Conservation (phyloP, 768 basidiomycete species). For the Tremella yokohamensis region DNA sequence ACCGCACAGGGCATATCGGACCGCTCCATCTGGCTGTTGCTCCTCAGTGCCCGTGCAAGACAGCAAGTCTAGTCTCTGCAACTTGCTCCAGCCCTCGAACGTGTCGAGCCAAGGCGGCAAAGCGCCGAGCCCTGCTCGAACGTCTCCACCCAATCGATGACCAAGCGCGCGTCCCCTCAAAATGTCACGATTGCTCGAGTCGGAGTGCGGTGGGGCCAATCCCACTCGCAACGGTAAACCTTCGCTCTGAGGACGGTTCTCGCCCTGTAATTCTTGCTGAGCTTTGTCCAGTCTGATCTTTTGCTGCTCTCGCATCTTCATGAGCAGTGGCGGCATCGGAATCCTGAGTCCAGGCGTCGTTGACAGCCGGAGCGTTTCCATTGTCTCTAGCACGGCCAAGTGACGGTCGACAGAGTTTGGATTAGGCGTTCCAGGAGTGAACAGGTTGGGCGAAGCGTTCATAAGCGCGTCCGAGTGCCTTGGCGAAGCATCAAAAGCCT, state of each 20-base stretch:
- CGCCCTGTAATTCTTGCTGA: slow-evolving; percentile 21
- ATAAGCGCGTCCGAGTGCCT: neutral
- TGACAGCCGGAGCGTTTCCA: slow-evolving; percentile 25
- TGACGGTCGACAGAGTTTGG: slow-evolving; percentile 20
- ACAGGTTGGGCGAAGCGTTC: neutral
- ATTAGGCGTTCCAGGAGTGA: neutral
- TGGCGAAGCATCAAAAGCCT: neutral
- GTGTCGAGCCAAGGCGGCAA: slow-evolving; percentile 20
- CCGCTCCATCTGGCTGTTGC: neutral
- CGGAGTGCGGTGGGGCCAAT: neutral
- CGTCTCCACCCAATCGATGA: slow-evolving; percentile 40
- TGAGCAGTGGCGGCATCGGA: slow-evolving; percentile 37
- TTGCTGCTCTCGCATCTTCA: slow-evolving; percentile 31
- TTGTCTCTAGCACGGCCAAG: slow-evolving; percentile 18
- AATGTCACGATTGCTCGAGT: slow-evolving; percentile 5
- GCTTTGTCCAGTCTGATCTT: slow-evolving; percentile 24
- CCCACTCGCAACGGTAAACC: neutral
- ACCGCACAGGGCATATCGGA: slow-evolving; percentile 9
- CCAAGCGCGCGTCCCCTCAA: slow-evolving; percentile 25
- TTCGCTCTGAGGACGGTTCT: neutral
- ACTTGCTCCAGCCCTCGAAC: slow-evolving; percentile 34
- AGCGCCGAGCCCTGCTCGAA: slow-evolving; percentile 32
- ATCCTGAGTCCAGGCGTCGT: slow-evolving; percentile 36
- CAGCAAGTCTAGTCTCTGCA: slow-evolving; percentile 35
- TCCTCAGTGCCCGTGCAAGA: slow-evolving; percentile 17